These are phyloP conservation scores for Sporodiniella umbellata DNA, from an alignment of 371 early-diverging fungal genomes.

Conservation along the genomic window DNA sequence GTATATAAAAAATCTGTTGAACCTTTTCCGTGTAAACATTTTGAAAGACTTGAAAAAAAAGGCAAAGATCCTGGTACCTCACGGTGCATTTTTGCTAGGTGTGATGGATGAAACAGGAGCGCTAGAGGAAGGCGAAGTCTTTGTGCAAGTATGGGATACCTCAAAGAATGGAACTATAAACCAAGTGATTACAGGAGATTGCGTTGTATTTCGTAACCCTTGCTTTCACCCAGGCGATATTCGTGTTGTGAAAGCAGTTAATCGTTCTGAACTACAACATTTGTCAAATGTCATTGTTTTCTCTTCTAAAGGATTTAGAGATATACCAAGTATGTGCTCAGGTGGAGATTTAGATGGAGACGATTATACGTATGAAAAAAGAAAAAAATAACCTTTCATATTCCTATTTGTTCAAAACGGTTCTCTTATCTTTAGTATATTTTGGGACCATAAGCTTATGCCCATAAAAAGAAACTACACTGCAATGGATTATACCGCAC, in stretches of 20 bases:
- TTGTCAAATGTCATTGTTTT: constrained; percentile 78
- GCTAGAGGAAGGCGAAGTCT: constrained; percentile 68
- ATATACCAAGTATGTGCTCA: constrained; percentile 74
- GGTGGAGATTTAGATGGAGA: constrained; percentile 92
- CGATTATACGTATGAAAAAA: constrained; percentile 49
- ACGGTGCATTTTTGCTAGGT: constrained; percentile 72
- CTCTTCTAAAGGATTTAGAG: constrained; percentile 67
- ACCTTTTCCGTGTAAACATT: constrained; percentile 48
- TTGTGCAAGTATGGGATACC: constrained; percentile 52
- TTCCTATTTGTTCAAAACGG: background rate
- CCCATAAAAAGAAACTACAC: constrained; percentile 31
- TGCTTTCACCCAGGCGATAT: constrained; percentile 87
- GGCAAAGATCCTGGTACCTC: constrained; percentile 64
- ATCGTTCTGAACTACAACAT: constrained; percentile 54
- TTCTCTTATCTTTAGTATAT: constrained; percentile 31
- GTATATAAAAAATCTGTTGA: constrained; percentile 53
- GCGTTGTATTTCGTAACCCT: constrained; percentile 68
- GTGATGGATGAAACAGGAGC: constrained; percentile 74
- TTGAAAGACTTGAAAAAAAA: constrained; percentile 67
- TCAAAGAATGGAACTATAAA: constrained; percentile 9
- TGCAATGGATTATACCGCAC: constrained; percentile 64
- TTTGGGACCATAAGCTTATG: constrained; percentile 70
- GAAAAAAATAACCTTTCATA: background rate
- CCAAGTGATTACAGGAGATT: constrained; percentile 40
- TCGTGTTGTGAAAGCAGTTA: constrained; percentile 64